A percentile compares a stretch with the other conserved stretches of the same genome.
Evolutionary conservation across 257 asterid species (phyloP).

Genomic region (Cruciata laevipes): DNA sequence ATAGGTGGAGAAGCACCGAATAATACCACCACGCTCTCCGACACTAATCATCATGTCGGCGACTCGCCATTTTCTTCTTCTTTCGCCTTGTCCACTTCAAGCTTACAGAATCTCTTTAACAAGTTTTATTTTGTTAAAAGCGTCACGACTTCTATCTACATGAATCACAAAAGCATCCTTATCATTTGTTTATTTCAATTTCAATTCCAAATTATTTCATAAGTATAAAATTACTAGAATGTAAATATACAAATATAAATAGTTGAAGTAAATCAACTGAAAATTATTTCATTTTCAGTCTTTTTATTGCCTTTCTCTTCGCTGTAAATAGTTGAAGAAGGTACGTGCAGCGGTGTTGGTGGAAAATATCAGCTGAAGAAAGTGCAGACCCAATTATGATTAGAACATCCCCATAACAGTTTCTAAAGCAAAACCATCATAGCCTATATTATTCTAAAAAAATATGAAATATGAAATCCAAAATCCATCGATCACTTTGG

Average conservation of each 20-base stretch:
- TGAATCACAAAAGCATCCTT: too few species aligned
- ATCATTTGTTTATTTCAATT: too few species aligned
- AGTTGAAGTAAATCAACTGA: too few species aligned
- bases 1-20: slow-evolving; percentile 14
- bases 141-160: too few species aligned
- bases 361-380: slow-evolving; percentile 3
- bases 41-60: slow-evolving; percentile 34
- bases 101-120: neutral
- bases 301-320: too few species aligned
- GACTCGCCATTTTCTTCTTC: slow-evolving; percentile 1
- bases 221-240: too few species aligned
- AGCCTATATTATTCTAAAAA: neutral
- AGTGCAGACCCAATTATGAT: slow-evolving; percentile 16
- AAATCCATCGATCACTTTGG: neutral
- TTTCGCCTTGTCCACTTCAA: slow-evolving; percentile 1
- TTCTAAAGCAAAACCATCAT: slow-evolving; percentile 5
- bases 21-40: slow-evolving; percentile 39
- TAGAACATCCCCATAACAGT: neutral
- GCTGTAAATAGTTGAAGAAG: too few species aligned
- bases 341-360: neutral
- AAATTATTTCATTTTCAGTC: too few species aligned
- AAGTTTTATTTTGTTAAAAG: too few species aligned
- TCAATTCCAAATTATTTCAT: too few species aligned
- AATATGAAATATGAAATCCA: too few species aligned
- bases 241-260: too few species aligned